Conservation (phyloP, 2,329 filamentous ascomycete species). For the Emericellopsis cladophorae region DNA sequence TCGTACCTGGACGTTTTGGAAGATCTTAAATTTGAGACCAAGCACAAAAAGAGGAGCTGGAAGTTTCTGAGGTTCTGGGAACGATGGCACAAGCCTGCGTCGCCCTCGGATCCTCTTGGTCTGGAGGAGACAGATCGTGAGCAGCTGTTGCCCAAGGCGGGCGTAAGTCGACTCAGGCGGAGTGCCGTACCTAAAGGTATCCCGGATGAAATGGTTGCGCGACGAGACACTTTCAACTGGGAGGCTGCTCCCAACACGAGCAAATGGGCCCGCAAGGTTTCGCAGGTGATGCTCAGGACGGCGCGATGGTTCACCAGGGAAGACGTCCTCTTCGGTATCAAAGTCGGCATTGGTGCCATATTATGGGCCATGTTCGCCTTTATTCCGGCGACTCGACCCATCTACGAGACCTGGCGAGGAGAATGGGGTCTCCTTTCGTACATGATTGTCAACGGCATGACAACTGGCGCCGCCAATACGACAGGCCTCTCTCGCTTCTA, state of each 20-base stretch:
- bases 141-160: slow-evolving; percentile 22
- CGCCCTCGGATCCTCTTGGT: slow-evolving; percentile 1
- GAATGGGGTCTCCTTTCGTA: slow-evolving; percentile 96
- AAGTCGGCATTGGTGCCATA: slow-evolving; percentile 82
- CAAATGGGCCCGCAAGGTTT: slow-evolving; percentile 26
- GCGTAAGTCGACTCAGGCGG: slow-evolving; percentile 34
- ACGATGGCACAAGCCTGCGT: slow-evolving; percentile 7
- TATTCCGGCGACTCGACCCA: slow-evolving; percentile 60
- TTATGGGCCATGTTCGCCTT: slow-evolving; percentile 87
- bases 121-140: slow-evolving; percentile 29
- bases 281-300: slow-evolving; percentile 30
- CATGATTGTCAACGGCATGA: slow-evolving; percentile 98
- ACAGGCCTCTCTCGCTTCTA: slow-evolving; percentile 78
- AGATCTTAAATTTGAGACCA: slow-evolving; percentile 63
- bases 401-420: slow-evolving; percentile 80
- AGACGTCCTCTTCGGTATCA: slow-evolving; percentile 67
- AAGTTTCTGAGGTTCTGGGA: slow-evolving; percentile 78
- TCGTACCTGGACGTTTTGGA: slow-evolving; percentile 74
- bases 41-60: slow-evolving; percentile 56
- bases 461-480: slow-evolving; percentile 88
- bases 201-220: slow-evolving; percentile 36
- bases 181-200: slow-evolving; percentile 44
- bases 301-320: slow-evolving; percentile 38
- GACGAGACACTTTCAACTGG: slow-evolving; percentile 43
- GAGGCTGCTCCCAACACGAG: slow-evolving; percentile 37